These are phyloP conservation scores for Carex arenaria DNA, from an alignment of 202 grass and related monocot genomes.

Conservation along the genomic window DNA sequence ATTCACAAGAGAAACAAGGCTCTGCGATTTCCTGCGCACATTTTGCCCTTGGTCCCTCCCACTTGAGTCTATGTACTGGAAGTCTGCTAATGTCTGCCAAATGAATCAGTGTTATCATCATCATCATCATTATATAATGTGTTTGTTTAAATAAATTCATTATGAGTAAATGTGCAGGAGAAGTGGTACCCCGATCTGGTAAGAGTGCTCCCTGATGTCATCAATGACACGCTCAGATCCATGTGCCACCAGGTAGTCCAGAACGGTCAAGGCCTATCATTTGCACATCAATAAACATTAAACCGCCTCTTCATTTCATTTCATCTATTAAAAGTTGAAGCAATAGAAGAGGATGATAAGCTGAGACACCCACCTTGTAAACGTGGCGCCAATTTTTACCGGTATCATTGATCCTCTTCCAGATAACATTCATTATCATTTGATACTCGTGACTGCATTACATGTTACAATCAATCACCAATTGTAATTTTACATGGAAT, in stretches of 20 bases:
- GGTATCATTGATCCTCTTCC: constrained; percentile 98
- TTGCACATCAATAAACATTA: not conserved
- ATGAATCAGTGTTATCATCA: not conserved
- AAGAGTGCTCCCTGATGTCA: constrained; percentile 87
- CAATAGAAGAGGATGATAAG: not conserved
- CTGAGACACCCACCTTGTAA: constrained; percentile 61
- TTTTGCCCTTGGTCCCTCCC: constrained; percentile 96
- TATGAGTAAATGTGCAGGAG: not conserved
- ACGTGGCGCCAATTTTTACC: constrained; percentile 99
- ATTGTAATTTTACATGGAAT: not conserved
- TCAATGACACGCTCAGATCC: constrained; percentile 94
- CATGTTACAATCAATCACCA: not conserved
- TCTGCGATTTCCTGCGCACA: constrained; percentile 93
- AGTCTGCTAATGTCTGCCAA: constrained; percentile 85
- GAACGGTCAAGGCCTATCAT: constrained; percentile 71
- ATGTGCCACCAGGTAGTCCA: constrained; percentile 89
- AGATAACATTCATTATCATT: constrained; percentile 93
- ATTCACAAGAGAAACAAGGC: constrained; percentile 88
- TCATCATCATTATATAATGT: not conserved
- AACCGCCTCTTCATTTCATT: not conserved
- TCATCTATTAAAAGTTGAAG: not conserved
- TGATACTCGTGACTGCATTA: constrained; percentile 82
- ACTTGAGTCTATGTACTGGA: constrained; percentile 96
- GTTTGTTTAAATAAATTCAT: not conserved
- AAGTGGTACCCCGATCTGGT: constrained; percentile 86